Evolutionary conservation across 1,139 yeast species (phyloP).

Genomic region (Oligophagozyma castellii): DNA sequence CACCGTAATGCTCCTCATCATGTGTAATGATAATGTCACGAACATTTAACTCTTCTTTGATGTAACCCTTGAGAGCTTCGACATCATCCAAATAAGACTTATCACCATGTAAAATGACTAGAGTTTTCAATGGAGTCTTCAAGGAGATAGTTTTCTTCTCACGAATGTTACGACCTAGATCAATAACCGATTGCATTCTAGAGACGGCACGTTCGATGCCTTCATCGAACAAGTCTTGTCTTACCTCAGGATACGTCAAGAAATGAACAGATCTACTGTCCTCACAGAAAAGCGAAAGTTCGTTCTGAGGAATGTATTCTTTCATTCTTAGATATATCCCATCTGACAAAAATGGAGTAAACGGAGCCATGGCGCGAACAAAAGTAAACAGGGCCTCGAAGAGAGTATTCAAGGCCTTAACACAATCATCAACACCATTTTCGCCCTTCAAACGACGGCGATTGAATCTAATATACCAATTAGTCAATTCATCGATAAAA

Average conservation of each 20-base stretch:
- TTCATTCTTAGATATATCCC: constrained; percentile 69
- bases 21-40: constrained; percentile 78
- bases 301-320: constrained; percentile 42
- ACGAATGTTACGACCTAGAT: constrained; percentile 89
- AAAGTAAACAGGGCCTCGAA: constrained; percentile 81
- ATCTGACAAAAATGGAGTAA: constrained; percentile 92
- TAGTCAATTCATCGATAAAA: constrained; percentile 88
- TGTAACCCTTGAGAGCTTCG: constrained; percentile 62
- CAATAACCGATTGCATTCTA: constrained; percentile 96
- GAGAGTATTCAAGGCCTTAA: constrained; percentile 76
- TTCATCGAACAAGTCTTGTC: constrained; percentile 67
- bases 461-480: constrained; percentile 98
- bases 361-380: constrained; percentile 96
- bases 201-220: constrained; percentile 71
- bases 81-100: constrained; percentile 62
- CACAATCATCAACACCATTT: constrained; percentile 70
- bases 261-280: constrained; percentile 86
- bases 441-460: constrained; percentile 97
- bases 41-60: constrained; percentile 82
- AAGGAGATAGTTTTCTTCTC: constrained; percentile 88
- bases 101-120: constrained; percentile 78
- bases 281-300: constrained; percentile 29
- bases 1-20: constrained; percentile 86
- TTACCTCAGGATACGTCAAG: constrained; percentile 78
- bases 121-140: constrained; percentile 85